Evolutionary conservation across 2,329 filamentous ascomycete genomes (phyloP), one percentile per base, ranked within the genome.

Genomic region (Pseudogymnoascus sp.): DNA sequence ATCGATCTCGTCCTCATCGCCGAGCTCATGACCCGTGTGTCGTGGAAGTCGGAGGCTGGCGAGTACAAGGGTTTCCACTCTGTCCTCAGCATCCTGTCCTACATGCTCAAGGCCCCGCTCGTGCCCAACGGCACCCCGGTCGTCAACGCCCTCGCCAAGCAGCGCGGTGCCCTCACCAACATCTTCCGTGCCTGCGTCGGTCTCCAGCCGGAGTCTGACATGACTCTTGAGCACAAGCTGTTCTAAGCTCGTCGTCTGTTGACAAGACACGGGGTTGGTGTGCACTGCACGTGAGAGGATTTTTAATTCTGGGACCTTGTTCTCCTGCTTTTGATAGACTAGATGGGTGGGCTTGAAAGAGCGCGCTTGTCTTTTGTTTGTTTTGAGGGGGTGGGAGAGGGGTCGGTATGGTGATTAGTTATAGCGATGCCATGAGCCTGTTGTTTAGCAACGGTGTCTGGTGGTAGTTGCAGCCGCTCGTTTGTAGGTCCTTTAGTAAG

Each of bases 221-320:
- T 99, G 95, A 97, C 93, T 42, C 85, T 97, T 62, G 95, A 99
- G 84, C 93, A 97, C 82, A 99, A 97, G 87, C 85, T 97, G 68
- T 93, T 97, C 76, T 90, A 84, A 77, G 64, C 53, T 19, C 19
- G 57, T 36, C 10, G 23, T 53, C 23, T 31, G 13, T 40, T 17
- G 36, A 40, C n/a, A 17, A 17, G 38, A 50, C 15, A 13, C 23
- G 23, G 17, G 15, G 23, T 53, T 28, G 23, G 15, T 53, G 23
- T 53, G 23, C n/a, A 19, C n/a, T 10, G 23, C 23, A 28, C 44
- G 0, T 28, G 44, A 53, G 11, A 11, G 9, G 23, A 31, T 53
- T 53, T 53, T 53, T 53, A 53, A 53, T 53, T 53, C 44, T 53
- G 44, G 44, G 44, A 53, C 44, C 23, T 21, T 5, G 3, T 11